Conservation (phyloP, 169 alveolate species). For the Plasmodium falciparum region DNA sequence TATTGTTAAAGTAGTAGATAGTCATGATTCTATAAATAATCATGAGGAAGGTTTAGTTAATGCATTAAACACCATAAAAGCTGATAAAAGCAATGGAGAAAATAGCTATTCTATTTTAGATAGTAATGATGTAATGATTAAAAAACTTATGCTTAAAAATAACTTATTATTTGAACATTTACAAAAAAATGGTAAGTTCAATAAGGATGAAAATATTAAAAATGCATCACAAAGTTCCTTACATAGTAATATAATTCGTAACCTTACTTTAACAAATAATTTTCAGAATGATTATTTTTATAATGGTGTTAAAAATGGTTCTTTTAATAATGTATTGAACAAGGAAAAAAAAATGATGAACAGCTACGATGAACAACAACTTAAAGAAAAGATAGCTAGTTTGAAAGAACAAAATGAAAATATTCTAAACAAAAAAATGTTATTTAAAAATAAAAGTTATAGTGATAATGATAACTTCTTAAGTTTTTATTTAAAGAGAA, state of each 20-base stretch:
- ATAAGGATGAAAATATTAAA: background rate
- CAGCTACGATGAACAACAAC: constrained; percentile 1
- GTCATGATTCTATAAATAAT: background rate
- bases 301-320: background rate
- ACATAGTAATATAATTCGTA: background rate
- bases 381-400: background rate
- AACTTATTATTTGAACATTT: too few species aligned
- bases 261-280: background rate
- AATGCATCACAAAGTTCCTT: background rate
- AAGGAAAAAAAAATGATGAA: background rate
- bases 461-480: constrained; percentile 36
- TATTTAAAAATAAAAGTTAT: constrained; percentile 45
- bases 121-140: constrained; percentile 4
- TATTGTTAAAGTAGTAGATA: background rate
- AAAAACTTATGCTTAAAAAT: background rate
- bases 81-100: constrained; percentile 8
- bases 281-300: background rate
- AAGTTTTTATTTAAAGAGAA: constrained; percentile 22
- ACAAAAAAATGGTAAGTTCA: constrained; percentile 7
- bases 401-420: too few species aligned
- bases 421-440: background rate
- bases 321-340: constrained; percentile 2
- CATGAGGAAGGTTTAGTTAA: background rate
- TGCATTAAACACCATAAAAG: constrained; percentile 7
- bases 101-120: too few species aligned